Percentiles rank a stretch among this genome's conserved stretches.
Conservation (phyloP, 2,329 filamentous ascomycete species). For the Akanthomyces lecanii region DNA sequence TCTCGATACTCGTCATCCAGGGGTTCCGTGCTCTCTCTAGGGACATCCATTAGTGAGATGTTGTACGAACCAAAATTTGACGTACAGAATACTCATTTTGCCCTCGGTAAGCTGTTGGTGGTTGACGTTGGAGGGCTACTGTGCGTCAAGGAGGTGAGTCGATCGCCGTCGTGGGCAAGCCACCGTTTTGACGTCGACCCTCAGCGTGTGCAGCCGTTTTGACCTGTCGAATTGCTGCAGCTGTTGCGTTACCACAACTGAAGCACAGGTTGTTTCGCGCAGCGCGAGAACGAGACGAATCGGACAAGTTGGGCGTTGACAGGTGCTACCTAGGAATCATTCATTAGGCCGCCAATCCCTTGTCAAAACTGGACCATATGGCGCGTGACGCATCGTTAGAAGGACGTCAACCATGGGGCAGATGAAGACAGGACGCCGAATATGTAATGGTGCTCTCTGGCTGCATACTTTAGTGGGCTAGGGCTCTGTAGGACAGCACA, state of each 20-base stretch:
- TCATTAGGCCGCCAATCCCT: not conserved
- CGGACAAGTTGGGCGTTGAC: not conserved
- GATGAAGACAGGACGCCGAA: not conserved
- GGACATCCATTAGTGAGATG: not conserved
- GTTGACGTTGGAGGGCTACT: not conserved
- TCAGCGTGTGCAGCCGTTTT: not conserved
- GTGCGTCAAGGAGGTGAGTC: not conserved
- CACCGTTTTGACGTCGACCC: not conserved
- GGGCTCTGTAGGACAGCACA: conserved; percentile 13
- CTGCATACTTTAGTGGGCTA: conserved; percentile 16
- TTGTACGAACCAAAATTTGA: not conserved
- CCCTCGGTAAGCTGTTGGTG: not conserved
- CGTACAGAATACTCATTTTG: conserved; percentile 10
- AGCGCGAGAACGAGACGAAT: not conserved
- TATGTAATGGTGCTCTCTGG: conserved; percentile 4
- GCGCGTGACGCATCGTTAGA: not conserved
- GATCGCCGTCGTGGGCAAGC: not conserved
- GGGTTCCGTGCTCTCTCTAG: conserved; percentile 46
- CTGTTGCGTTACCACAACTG: not conserved
- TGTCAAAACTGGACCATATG: not conserved
- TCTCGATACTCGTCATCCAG: conserved; percentile 57
- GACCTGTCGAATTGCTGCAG: not conserved
- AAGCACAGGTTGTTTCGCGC: not conserved
- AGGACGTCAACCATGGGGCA: not conserved
- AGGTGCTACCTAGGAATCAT: not conserved